Evolutionary conservation across 768 basidiomycete species (phyloP).

Genomic region (Filobasidium wieringae): DNA sequence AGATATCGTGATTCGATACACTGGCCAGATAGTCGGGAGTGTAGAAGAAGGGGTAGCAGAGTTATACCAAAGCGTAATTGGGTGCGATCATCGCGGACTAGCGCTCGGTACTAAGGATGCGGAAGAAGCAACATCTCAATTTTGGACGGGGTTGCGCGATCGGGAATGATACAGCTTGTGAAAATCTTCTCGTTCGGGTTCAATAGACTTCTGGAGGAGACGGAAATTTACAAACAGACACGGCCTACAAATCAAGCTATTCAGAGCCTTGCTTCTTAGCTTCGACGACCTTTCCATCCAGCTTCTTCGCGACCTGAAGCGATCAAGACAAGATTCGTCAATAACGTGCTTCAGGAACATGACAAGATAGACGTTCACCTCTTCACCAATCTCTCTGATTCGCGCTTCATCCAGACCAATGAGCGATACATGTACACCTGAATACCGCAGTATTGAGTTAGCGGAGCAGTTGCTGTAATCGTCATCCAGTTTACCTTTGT

Average conservation of each 20-base stretch:
- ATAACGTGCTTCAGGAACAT: neutral
- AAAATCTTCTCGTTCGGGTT: neutral
- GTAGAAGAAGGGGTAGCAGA: neutral
- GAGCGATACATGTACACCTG: conserved; percentile 58
- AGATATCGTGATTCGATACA: neutral
- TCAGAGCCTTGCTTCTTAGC: conserved; percentile 34
- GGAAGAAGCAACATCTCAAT: neutral
- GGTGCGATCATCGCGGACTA: conserved; percentile 2
- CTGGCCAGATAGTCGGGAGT: conserved; percentile 8
- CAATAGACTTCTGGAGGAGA: neutral
- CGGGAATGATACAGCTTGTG: too few species aligned
- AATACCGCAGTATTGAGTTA: conserved; percentile 25
- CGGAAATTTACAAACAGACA: neutral
- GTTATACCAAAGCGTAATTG: conserved; percentile 4
- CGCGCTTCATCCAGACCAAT: conserved; percentile 45
- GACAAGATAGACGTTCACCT: conserved; percentile 27
- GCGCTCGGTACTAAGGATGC: neutral
- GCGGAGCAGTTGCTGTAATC: neutral
- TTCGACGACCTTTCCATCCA: conserved; percentile 39
- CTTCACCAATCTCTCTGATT: conserved; percentile 38
- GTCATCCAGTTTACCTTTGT: neutral
- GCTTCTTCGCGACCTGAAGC: conserved; percentile 37
- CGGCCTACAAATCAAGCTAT: neutral
- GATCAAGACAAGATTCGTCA: neutral
- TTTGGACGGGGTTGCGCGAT: conserved; percentile 6